Conservation (phyloP, 345 rosid species). For the Passiflora organensis region DNA sequence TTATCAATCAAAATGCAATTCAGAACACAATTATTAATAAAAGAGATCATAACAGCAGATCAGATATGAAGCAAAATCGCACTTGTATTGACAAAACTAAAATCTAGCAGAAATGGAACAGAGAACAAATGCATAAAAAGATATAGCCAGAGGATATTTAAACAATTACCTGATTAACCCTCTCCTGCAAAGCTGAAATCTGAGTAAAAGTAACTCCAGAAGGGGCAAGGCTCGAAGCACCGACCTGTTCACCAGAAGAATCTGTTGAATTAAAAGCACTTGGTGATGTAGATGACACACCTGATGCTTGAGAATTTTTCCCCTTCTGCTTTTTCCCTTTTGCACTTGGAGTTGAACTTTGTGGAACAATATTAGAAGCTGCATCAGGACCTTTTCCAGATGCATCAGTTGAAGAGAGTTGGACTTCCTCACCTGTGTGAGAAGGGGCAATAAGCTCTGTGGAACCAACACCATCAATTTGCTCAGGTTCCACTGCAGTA, state of each 20-base stretch:
- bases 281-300: conserved; percentile 48
- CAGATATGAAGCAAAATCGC: too few relatives aligned
- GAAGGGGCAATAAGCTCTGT: conserved; percentile 34
- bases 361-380: conserved; percentile 29
- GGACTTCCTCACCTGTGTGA: conserved; percentile 34
- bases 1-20: too few relatives aligned
- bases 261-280: conserved; percentile 50
- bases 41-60: too few relatives aligned
- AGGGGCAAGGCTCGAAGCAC: conserved; percentile 31
- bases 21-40: too few relatives aligned
- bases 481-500: conserved; percentile 33
- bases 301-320: conserved; percentile 47
- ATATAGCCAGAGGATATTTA: too few relatives aligned
- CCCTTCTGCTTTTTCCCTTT: conserved; percentile 63
- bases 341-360: conserved; percentile 33
- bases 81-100: too few relatives aligned
- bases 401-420: conserved; percentile 37
- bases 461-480: conserved; percentile 25
- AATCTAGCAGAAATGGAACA: too few relatives aligned
- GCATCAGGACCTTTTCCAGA: conserved; percentile 43
- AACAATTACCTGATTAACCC: conserved; percentile 71
- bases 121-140: too few relatives aligned
- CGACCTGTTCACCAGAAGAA: conserved; percentile 40
- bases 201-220: conserved; percentile 43
- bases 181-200: conserved; percentile 53